Evolutionary conservation across 2,329 filamentous ascomycete genomes (phyloP).

Genomic region (Aspergillus chevalieri): DNA sequence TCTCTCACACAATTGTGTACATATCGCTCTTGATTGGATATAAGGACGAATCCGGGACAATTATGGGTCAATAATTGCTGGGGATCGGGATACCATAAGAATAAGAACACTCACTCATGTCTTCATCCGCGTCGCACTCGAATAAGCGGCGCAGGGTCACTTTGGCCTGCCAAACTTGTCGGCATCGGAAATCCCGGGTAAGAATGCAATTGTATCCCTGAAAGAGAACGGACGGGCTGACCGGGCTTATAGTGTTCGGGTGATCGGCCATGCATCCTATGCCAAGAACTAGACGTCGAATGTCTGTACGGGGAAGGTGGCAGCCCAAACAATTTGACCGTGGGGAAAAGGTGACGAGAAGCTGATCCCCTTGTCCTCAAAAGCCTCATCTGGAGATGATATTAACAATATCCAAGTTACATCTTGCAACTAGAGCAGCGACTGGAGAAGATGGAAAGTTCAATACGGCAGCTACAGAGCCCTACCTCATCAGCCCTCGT

Average conservation of each 20-base stretch:
- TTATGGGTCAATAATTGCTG: too few species aligned
- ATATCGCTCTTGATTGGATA: too few species aligned
- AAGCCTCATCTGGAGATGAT: too few species aligned
- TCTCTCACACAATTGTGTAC: too few species aligned
- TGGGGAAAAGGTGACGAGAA: too few species aligned
- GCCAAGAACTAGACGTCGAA: conserved; percentile 37
- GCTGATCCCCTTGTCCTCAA: too few species aligned
- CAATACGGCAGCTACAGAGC: conserved; percentile 5
- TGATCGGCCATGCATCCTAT: conserved; percentile 38
- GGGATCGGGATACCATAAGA: too few species aligned
- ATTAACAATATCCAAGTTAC: too few species aligned
- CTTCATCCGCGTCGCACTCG: too few species aligned
- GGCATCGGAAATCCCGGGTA: not conserved
- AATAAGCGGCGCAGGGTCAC: not conserved
- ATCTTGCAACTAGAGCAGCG: too few species aligned
- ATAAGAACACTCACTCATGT: too few species aligned
- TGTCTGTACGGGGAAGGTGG: conserved; percentile 41
- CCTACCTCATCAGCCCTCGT: conserved; percentile 18
- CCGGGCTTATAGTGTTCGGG: conserved; percentile 35
- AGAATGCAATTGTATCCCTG: not conserved
- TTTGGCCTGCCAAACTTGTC: not conserved
- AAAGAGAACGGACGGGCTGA: not conserved
- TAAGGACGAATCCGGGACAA: too few species aligned
- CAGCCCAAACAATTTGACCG: not conserved
- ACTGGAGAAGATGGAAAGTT: not conserved